Evolutionary conservation across 1,284 basidiomycete genomes (phyloP), one percentile per base, ranked within the genome.

Genomic region (Trichosporon inkin): DNA sequence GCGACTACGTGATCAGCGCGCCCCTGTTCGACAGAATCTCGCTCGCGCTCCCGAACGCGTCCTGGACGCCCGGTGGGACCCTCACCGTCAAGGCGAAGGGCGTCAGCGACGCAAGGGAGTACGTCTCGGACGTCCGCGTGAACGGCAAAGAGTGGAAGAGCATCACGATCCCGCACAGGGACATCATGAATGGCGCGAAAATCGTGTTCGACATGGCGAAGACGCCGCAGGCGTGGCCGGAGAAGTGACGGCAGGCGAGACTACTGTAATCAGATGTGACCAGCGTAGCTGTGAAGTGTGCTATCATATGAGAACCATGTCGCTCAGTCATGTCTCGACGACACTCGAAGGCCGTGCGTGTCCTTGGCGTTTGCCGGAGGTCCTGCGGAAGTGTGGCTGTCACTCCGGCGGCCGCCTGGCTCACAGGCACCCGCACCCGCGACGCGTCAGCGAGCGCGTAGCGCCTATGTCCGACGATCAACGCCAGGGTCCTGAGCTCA

Each of bases 21-120:
- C 84, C 94, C 58, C 89, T 92, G 1, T 84, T 89, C 53, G 94
- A 94, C 58, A 98, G 98, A 74, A 89, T 98, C 24, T 89, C 91
- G 11, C 79, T 96, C 62, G 82, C 84, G 53, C 81, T 99, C 62
- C 19, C 68, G 67, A 36, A 80, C 75, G 7, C 75, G 32, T 32
- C 20, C 17, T n/a, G 16, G 20, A 32, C 39, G 32, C 40, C n/a
- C 28, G 56, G n/a, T 22, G 22, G 19, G 2, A 6, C 19, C 24
- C 52, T 64, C 6, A 36, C n/a, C 2, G 83, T 89, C 58, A 68
- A 72, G 1, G 83, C 88, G 0, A 56, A 68, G 0, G 86, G 85
- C 13, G 87, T 86, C 7, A 73, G 81, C 0, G 78, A 73, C 2
- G 67, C 63, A 17, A 83, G 82, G 53, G 82, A 82, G 0, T 89